Percentiles rank a stretch among this genome's conserved stretches.
These are phyloP conservation scores for Clonostachys byssicola DNA, from an alignment of 2,329 filamentous ascomycete species.

Conservation along the genomic window DNA sequence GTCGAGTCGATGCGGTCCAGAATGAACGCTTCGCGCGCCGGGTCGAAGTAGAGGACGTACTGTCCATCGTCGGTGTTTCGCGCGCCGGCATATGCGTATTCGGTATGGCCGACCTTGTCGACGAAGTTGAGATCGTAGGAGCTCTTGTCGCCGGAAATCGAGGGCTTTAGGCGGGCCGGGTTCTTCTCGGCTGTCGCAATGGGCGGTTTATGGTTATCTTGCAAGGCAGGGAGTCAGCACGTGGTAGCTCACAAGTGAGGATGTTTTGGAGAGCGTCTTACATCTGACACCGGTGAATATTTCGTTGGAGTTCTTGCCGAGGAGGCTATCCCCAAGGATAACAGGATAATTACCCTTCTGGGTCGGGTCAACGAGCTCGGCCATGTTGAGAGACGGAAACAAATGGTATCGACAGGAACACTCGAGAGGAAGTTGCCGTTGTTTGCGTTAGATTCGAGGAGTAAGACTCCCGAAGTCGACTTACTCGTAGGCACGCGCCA, in stretches of 20 bases:
- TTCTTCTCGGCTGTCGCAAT: constrained; percentile 43
- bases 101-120: constrained; percentile 40
- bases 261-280: constrained; percentile 23
- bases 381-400: constrained; percentile 9
- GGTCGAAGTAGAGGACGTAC: constrained; percentile 73
- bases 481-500: too few relatives aligned
- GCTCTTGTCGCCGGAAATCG: constrained; percentile 38
- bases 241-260: background rate
- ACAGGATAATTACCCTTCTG: constrained; percentile 59
- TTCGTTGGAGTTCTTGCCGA: constrained; percentile 51
- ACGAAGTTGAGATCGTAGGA: constrained; percentile 53
- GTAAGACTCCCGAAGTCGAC: too few relatives aligned
- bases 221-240: background rate
- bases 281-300: constrained; percentile 58
- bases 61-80: constrained; percentile 51
- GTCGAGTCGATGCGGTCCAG: constrained; percentile 78
- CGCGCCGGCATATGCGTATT: constrained; percentile 57
- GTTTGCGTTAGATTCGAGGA: too few relatives aligned
- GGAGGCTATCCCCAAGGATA: constrained; percentile 57
- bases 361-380: constrained; percentile 52
- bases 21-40: constrained; percentile 69
- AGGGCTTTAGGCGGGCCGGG: constrained; percentile 44
- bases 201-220: constrained; percentile 60
- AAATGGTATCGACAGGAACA: too few relatives aligned
- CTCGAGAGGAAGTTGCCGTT: too few relatives aligned